A percentile compares a stretch with the other conserved stretches of the same genome.
Conservation (phyloP, 345 rosid species). For the Carallia pectinifolia region DNA sequence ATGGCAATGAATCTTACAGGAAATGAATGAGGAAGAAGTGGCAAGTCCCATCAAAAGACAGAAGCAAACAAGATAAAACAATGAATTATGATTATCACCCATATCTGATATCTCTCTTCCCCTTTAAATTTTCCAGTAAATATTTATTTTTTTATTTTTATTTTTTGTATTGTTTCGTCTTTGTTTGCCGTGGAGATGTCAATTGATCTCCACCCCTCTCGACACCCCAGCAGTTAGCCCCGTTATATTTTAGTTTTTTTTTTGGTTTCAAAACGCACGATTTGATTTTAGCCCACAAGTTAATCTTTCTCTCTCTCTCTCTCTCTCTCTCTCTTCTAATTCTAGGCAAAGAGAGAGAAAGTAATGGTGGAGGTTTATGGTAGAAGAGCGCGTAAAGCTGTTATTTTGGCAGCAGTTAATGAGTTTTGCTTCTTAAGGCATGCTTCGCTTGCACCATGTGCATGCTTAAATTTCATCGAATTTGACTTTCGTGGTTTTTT, state of each 20-base stretch:
- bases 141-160: background rate
- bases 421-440: too few species aligned
- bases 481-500: too few species aligned
- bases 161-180: too few species aligned
- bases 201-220: slow-evolving; percentile 6
- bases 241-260: background rate
- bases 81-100: slow-evolving; percentile 6
- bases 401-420: too few species aligned
- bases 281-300: background rate
- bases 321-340: too few species aligned
- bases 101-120: background rate
- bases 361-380: too few species aligned
- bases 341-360: too few species aligned
- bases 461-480: too few species aligned
- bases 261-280: background rate
- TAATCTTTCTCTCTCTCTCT: too few species aligned
- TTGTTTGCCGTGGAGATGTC: slow-evolving; percentile 6
- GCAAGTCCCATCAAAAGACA: slow-evolving; percentile 30
- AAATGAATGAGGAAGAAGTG: slow-evolving; percentile 35
- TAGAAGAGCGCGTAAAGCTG: too few species aligned
- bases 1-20: slow-evolving; percentile 29
- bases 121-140: background rate
- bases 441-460: too few species aligned
- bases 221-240: background rate
- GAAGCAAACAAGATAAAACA: slow-evolving; percentile 28